Evolutionary conservation across 495 filamentous ascomycete genomes (phyloP), one percentile per base, ranked within the genome.

Genomic region (Entonaema liquescens): DNA sequence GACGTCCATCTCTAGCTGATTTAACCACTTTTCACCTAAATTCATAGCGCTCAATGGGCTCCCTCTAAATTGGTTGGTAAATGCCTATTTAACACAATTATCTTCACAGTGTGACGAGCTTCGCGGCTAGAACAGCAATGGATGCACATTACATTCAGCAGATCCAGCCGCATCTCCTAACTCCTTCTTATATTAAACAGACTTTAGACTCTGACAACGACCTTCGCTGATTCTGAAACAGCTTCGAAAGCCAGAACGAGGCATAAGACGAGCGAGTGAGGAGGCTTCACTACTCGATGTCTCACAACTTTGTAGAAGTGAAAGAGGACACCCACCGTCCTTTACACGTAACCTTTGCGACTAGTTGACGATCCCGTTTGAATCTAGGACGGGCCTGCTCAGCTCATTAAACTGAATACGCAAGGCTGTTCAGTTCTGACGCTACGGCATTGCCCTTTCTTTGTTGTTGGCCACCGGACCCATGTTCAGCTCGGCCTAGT

Each of bases 371-470:
- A 70, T 65, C 59, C 67, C 63, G 63, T 67, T 72, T 73, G 68
- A 62, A 68, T 55, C 63, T 28, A 72, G 29, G 42, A 33, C 60
- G 36, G 35, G 54, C 67, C 25, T 68, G 36, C 36, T 64, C 70
- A 75, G 70, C 61, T 69, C 61, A 67, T 70, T 70, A 70, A 67
- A 71, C 73, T 67, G 59, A 71, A 72, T 65, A 68, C 60, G 56
- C 42, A 36, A 31, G 59, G 35, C 53, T 54, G 35, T 50, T 57
- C 40, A 59, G 55, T 49, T 58, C 60, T 68, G 31, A 64, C 67
- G 63, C 59, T 60, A 55, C 68, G 57, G 72, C 68, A 73, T 74
- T 71, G 62, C 54, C 33, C 29, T 65, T 73, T 73, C 73, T 77
- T 77, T 77, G 73, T 76, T 68, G 56, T 65, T 66, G 40, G 67